Percentiles rank a stretch among this genome's conserved stretches.
phyloP scores from a whole-genome alignment of 345 rosid genomes.

The Rhodamnia argentea region DNA sequence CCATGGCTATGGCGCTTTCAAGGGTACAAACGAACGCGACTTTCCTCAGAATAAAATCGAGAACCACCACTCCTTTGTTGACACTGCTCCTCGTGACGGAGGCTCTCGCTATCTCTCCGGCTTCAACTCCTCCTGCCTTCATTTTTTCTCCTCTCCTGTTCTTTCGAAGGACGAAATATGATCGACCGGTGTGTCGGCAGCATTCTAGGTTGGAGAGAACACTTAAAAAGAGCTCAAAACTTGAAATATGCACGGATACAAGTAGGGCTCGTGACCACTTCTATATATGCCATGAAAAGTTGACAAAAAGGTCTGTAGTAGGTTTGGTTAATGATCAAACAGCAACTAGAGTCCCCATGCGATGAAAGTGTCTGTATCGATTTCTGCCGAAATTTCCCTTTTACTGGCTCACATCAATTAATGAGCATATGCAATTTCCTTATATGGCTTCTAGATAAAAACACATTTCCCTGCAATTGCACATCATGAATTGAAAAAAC shows the following conservation, averaged over 20 bases:
- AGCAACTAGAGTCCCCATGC: background rate
- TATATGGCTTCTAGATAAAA: no score
- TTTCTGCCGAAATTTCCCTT: no score
- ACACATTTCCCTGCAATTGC: no score
- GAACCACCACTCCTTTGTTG: slow-evolving; percentile 18
- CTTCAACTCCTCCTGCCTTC: slow-evolving; percentile 29
- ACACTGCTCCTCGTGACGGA: slow-evolving; percentile 5
- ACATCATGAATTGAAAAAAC: no score
- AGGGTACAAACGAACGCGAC: slow-evolving; percentile 23
- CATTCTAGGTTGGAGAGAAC: background rate
- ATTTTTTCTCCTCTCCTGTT: background rate
- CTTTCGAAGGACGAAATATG: background rate
- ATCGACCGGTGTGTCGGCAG: background rate
- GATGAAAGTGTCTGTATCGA: background rate
- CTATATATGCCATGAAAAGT: background rate
- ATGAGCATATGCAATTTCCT: no score
- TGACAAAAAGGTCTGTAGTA: background rate
- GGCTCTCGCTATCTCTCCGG: slow-evolving; percentile 11
- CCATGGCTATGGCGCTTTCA: slow-evolving; percentile 48
- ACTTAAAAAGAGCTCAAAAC: background rate
- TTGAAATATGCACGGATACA: background rate
- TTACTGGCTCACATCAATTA: no score
- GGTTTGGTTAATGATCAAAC: background rate
- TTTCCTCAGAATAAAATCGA: slow-evolving; percentile 36
- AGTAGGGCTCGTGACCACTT: background rate